These are phyloP conservation scores for Boletellus emodensis DNA, from an alignment of 768 basidiomycete species.

Conservation along the genomic window DNA sequence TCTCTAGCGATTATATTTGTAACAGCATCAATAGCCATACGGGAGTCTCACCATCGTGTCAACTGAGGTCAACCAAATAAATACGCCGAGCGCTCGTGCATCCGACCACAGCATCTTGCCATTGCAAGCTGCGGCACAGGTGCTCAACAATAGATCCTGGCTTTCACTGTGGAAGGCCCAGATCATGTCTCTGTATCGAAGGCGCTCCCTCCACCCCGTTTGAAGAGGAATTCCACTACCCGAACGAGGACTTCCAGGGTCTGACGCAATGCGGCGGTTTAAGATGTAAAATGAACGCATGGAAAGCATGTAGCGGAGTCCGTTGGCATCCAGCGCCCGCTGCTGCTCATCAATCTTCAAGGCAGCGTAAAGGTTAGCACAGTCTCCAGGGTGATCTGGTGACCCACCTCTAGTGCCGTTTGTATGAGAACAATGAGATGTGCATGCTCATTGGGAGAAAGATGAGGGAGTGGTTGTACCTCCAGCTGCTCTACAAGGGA, in stretches of 20 bases:
- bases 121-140: constrained; percentile 67
- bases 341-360: constrained; percentile 82
- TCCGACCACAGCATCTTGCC: constrained; percentile 90
- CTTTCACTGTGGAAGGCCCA: constrained; percentile 98
- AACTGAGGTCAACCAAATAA: constrained; percentile 79
- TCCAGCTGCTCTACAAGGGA: constrained; percentile 65
- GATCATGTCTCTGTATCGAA: constrained; percentile 90
- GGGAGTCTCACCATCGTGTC: constrained; percentile 66
- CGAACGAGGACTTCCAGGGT: constrained; percentile 44
- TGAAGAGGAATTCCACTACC: constrained; percentile 38
- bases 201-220: constrained; percentile 64
- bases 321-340: constrained; percentile 88
- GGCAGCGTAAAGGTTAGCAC: constrained; percentile 1
- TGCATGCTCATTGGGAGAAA: constrained; percentile 77
- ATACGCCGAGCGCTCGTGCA: constrained; percentile 80
- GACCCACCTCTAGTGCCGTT: constrained; percentile 73
- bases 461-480: constrained; percentile 56
- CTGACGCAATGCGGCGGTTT: constrained; percentile 57
- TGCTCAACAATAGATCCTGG: constrained; percentile 75
- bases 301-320: constrained; percentile 87
- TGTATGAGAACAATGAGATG: constrained; percentile 83
- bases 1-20: constrained; percentile 44
- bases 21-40: background rate
- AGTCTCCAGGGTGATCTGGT: background rate
- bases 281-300: constrained; percentile 90